A percentile compares a stretch with the other conserved stretches of the same genome.
Conservation (phyloP, 2,329 filamentous ascomycete species). For the Teratosphaeria gauchensis region DNA sequence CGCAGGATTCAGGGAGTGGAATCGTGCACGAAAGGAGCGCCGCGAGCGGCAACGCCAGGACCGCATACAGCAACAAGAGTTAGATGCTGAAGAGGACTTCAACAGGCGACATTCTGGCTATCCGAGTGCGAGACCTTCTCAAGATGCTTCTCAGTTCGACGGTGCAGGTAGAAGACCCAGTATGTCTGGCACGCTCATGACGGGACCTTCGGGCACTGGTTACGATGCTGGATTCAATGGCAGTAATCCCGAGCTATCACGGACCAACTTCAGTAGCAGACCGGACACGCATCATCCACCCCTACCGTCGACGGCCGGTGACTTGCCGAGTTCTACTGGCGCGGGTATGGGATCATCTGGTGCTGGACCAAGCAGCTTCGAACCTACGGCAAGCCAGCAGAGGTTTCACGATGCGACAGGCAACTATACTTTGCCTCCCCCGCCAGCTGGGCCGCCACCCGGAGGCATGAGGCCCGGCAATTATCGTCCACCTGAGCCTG, state of each 20-base stretch:
- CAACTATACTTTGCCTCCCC: conserved; percentile 15
- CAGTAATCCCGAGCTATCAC: conserved; percentile 35
- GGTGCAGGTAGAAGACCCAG: conserved; percentile 16
- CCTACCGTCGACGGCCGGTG: conserved; percentile 23
- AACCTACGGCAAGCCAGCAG: conserved; percentile 5
- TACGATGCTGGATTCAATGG: conserved; percentile 31
- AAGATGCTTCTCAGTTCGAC: background rate
- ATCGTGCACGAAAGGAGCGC: conserved; percentile 44
- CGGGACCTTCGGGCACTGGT: conserved; percentile 12
- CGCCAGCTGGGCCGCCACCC: conserved; percentile 20
- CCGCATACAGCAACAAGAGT: conserved; percentile 39
- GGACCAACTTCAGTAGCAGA: conserved; percentile 22
- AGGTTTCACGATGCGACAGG: background rate
- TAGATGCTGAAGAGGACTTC: conserved; percentile 31
- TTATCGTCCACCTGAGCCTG: conserved; percentile 17
- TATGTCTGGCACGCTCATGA: conserved; percentile 22
- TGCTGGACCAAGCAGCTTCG: conserved; percentile 4
- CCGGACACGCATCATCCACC: conserved; percentile 23
- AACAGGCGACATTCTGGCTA: conserved; percentile 24
- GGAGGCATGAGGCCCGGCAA: conserved; percentile 5
- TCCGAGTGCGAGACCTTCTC: conserved; percentile 7
- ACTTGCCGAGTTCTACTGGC: conserved; percentile 8
- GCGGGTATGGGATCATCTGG: background rate
- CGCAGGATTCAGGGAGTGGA: conserved; percentile 31
- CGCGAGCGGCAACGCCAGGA: conserved; percentile 53